A percentile compares a stretch with the other conserved stretches of the same genome.
Conservation (phyloP, 225 moss, liverwort and hornwort species). For the Lunularia cruciata region DNA sequence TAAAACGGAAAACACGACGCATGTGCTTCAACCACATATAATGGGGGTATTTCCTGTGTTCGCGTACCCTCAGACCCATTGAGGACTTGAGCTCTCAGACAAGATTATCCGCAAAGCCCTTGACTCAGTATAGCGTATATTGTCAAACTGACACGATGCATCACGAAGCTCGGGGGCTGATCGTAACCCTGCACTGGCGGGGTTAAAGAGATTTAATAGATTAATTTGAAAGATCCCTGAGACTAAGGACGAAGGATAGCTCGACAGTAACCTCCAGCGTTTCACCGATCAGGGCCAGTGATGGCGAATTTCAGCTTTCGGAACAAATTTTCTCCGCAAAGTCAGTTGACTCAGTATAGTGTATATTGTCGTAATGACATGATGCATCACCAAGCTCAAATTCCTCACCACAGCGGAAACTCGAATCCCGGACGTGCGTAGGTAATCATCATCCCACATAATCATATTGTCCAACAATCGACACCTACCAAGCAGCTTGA, state of each 20-base stretch:
- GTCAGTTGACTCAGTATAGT: constrained; percentile 16
- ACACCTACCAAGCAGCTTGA: not conserved
- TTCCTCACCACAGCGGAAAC: not conserved
- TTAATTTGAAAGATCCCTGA: not conserved
- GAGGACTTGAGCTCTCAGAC: constrained; percentile 5
- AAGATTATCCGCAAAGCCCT: not conserved
- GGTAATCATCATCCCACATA: no score
- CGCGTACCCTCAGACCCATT: no score
- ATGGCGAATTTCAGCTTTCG: constrained; percentile 4
- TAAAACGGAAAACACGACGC: no score
- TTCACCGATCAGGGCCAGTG: not conserved
- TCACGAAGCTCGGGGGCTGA: not conserved
- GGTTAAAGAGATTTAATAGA: no score
- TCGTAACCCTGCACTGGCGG: no score
- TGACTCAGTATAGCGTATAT: constrained; percentile 8
- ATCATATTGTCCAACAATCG: not conserved
- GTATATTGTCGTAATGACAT: constrained; percentile 8
- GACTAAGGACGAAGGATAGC: not conserved
- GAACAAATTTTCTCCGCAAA: constrained; percentile 3
- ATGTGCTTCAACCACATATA: no score
- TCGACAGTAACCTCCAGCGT: no score
- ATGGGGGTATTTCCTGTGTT: no score
- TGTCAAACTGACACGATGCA: not conserved
- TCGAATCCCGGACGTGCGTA: no score
- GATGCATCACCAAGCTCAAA: constrained; percentile 13